Conservation (phyloP, 2,329 filamentous ascomycete species). For the Chaetomiaceae sp. region DNA sequence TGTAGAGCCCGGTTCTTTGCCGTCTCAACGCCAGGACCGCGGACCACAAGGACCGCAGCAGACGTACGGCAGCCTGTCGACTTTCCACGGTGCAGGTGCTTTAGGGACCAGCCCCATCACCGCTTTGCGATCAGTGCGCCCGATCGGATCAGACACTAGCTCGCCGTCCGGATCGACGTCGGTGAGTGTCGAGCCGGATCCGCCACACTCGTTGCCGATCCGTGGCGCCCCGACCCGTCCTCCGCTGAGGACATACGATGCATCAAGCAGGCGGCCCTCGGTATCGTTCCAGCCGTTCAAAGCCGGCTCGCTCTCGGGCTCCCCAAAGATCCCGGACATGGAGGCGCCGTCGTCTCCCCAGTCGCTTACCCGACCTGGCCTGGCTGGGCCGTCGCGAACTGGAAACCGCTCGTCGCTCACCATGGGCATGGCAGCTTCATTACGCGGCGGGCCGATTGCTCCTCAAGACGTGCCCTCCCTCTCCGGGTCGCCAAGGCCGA, state of each 20-base stretch:
- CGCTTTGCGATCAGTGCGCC: conserved; percentile 66
- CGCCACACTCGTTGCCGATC: conserved; percentile 52
- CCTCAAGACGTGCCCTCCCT: conserved; percentile 64
- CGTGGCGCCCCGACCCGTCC: conserved; percentile 33
- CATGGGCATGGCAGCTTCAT: conserved; percentile 68
- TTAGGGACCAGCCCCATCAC: conserved; percentile 83
- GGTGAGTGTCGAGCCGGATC: conserved; percentile 41
- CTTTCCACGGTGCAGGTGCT: conserved; percentile 76
- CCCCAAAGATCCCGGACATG: conserved; percentile 55
- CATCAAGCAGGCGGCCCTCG: conserved; percentile 65
- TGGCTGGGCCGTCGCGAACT: conserved; percentile 51
- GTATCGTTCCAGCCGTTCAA: conserved; percentile 96
- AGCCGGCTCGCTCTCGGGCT: conserved; percentile 87
- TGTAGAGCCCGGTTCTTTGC: conserved; percentile 69
- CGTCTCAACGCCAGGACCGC: conserved; percentile 51
- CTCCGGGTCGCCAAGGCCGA: conserved; percentile 74
- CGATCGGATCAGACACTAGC: conserved; percentile 57
- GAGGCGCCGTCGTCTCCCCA: conserved; percentile 54
- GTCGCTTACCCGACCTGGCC: conserved; percentile 45
- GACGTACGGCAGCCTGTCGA: conserved; percentile 85
- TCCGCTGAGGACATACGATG: conserved; percentile 45
- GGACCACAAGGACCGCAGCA: conserved; percentile 62
- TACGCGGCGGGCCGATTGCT: conserved; percentile 62
- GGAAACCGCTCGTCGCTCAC: conserved; percentile 69
- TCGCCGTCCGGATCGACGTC: conserved; percentile 53